Evolutionary conservation across 2,329 filamentous ascomycete genomes (phyloP).

Genomic region (Helotiales sp.): DNA sequence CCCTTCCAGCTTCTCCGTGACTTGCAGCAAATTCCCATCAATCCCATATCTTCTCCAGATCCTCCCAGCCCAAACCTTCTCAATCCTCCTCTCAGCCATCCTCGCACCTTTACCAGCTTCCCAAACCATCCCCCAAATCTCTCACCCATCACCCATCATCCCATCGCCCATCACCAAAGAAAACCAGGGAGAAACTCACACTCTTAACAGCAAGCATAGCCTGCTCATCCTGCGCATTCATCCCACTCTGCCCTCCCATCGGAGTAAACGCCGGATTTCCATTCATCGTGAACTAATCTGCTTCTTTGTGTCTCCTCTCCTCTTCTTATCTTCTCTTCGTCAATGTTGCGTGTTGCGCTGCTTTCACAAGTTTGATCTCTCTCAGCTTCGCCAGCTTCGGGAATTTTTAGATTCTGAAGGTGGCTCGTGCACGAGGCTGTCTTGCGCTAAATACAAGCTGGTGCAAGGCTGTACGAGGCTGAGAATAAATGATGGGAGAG

Average conservation of each 20-base stretch:
- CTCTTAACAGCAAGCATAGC: conserved; percentile 33
- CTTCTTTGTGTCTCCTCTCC: too few species aligned
- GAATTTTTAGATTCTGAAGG: background rate
- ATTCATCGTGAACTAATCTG: background rate
- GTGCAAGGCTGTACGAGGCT: background rate
- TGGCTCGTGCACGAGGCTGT: background rate
- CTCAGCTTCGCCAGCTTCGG: too few species aligned
- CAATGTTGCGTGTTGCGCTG: too few species aligned
- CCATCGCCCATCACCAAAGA: background rate
- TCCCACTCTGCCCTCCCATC: conserved; percentile 36
- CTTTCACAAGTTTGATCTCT: too few species aligned
- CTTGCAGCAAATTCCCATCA: too few species aligned
- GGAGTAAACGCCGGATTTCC: conserved; percentile 39
- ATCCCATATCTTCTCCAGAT: background rate
- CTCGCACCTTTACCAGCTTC: background rate
- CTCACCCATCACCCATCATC: background rate
- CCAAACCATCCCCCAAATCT: background rate
- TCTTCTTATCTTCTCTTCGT: too few species aligned
- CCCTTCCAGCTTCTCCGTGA: too few species aligned
- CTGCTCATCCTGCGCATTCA: conserved; percentile 27
- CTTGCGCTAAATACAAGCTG: background rate
- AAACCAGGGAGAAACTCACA: conserved; percentile 23
- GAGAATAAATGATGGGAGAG: background rate
- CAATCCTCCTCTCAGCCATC: background rate
- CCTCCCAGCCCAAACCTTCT: background rate